Evolutionary conservation across 75 land plant genomes (phyloP).

Genomic region (Larix kaempferi): DNA sequence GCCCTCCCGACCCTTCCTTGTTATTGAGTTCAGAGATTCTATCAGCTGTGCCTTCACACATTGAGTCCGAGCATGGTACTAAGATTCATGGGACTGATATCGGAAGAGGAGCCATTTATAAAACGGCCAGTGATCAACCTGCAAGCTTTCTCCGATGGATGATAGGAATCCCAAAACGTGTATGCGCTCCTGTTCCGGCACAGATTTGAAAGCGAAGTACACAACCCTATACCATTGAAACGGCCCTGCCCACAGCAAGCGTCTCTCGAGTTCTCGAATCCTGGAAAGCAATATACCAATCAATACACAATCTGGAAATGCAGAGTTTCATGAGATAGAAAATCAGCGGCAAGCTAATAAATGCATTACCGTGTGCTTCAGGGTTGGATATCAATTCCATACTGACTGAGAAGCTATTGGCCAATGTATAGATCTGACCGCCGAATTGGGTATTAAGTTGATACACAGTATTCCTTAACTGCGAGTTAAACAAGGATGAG

Average conservation of each 20-base stretch:
- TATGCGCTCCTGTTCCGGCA: constrained; percentile 46
- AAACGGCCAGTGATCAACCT: constrained; percentile 29
- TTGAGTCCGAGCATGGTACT: constrained; percentile 12
- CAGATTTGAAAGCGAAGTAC: constrained; percentile 42
- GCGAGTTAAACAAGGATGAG: constrained; percentile 48
- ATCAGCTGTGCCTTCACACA: background rate
- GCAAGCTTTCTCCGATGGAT: constrained; percentile 51
- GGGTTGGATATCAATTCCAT: constrained; percentile 47
- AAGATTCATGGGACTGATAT: constrained; percentile 3
- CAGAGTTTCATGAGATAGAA: too few species aligned
- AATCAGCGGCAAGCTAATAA: background rate
- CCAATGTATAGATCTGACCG: constrained; percentile 27
- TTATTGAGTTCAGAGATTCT: too few species aligned
- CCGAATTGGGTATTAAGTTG: constrained; percentile 47
- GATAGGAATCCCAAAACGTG: constrained; percentile 66
- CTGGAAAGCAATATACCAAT: constrained; percentile 10
- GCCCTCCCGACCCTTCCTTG: too few species aligned
- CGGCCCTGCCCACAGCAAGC: constrained; percentile 57
- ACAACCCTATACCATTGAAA: constrained; percentile 53
- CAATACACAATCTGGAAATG: background rate
- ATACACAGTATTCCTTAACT: constrained; percentile 25
- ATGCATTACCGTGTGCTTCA: constrained; percentile 30
- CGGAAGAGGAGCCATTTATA: background rate
- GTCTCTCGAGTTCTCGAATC: constrained; percentile 22
- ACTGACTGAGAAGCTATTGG: constrained; percentile 34